Evolutionary conservation across 2,329 filamentous ascomycete species (phyloP), one percentile per base, ranked within the genome.

Genomic region (Dichotomopilus funicola): DNA sequence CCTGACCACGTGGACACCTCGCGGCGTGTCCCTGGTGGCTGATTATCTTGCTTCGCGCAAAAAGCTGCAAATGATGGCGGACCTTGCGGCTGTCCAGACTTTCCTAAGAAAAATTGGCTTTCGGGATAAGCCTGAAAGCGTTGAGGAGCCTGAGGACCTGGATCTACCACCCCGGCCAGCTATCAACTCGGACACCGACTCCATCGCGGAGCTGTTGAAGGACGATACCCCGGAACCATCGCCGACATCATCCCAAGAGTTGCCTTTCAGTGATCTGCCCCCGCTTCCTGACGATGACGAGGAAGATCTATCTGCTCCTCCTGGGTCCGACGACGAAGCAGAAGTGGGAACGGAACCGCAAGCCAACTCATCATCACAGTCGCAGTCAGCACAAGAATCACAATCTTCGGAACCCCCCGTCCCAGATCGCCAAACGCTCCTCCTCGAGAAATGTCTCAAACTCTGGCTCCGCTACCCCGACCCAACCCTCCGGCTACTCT

Each of bases 21-120:
- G 94, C 43, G 91, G 94, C 38, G 88, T 97, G 2, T 95, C 90
- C 0, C 75, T 99, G 0, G 86, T 99, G n/a, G 83, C 85, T 56
- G 94, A 99, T 70, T 96, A 87, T 65, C 86, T 96, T 53, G 72
- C 78, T 9, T 81, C 87, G 5, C 85, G 85, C 58, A 90, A 88
- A 71, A 86, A 88, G 66, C 85, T 85, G 63, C 78, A 81, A 56
- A 85, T 91, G 12, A 78, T 88, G 34, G 83, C 86, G 7, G 92
- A 96, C 66, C 85, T 97, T 41, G 89, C 92, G 62, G 85, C 85
- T 0, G 83, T 86, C 2, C 82, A 88, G 60, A 80, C 81, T 11
- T 76, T 87, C 34, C 73, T 92, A 12, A 81, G 78, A 60, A 82
- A 79, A 54, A 79, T 84, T 51, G 77, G 78, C 63, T 76, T 49